phyloP scores from a whole-genome alignment of 768 basidiomycete species.

The Daedaleopsis nitida region DNA sequence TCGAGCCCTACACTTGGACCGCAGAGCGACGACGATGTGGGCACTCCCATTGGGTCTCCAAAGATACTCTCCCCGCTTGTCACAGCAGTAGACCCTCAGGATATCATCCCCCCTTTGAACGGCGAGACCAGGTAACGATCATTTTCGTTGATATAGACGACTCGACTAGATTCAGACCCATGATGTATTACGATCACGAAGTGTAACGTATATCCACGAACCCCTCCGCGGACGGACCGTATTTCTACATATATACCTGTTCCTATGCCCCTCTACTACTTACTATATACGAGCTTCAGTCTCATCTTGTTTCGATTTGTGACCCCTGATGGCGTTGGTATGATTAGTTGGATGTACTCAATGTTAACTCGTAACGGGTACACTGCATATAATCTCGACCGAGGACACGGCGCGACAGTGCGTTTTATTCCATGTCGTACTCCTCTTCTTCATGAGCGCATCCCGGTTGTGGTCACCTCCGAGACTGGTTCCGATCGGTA shows the following conservation, averaged over 20 bases:
- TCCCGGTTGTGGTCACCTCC: too few species aligned
- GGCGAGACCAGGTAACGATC: conserved; percentile 1
- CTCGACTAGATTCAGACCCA: background rate
- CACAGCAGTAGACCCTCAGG: conserved; percentile 23
- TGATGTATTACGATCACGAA: conserved; percentile 11
- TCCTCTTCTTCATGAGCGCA: too few species aligned
- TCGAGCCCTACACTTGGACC: conserved; percentile 48
- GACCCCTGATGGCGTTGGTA: too few species aligned
- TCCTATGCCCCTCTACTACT: too few species aligned
- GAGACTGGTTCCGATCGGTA: too few species aligned
- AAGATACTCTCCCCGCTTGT: conserved; percentile 28
- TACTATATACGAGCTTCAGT: too few species aligned
- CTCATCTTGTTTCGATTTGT: too few species aligned
- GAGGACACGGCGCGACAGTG: too few species aligned
- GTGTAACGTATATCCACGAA: conserved; percentile 7
- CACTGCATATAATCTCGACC: too few species aligned
- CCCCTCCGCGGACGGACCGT: background rate
- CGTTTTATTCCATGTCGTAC: too few species aligned
- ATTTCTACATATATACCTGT: conserved; percentile 2
- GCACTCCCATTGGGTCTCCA: conserved; percentile 41
- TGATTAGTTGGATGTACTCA: too few species aligned
- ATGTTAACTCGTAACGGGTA: too few species aligned
- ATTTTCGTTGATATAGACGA: background rate
- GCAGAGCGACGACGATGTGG: conserved; percentile 45
- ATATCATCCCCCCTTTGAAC: conserved; percentile 4